Evolutionary conservation across 2,329 filamentous ascomycete species (phyloP).

Genomic region (Karstenula rhodostoma): DNA sequence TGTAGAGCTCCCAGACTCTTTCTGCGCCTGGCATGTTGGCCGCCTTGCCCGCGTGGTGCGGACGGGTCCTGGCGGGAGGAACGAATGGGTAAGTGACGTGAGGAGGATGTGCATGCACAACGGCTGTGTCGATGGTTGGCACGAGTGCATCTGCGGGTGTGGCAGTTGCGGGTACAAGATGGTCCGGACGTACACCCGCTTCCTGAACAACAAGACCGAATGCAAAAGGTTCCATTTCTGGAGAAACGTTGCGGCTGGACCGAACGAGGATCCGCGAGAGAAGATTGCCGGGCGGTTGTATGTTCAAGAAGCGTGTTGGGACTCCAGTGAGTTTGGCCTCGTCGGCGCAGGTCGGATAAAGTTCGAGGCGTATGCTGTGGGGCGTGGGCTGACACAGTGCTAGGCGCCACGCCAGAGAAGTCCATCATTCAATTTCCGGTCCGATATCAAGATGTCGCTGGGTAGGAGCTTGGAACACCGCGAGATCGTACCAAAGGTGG

Average conservation of each 20-base stretch:
- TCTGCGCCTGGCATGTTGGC: conserved; percentile 48
- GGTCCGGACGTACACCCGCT: conserved; percentile 43
- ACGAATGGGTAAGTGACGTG: conserved; percentile 38
- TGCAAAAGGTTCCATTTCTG: conserved; percentile 37
- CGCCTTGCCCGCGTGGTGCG: conserved; percentile 33
- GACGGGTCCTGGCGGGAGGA: conserved; percentile 30
- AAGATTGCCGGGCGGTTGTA: conserved; percentile 25
- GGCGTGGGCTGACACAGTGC: conserved; percentile 20
- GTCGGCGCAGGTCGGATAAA: conserved; percentile 7
- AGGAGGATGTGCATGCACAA: conserved; percentile 48
- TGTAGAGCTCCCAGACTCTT: conserved; percentile 37
- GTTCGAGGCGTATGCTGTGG: conserved; percentile 16
- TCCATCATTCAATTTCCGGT: conserved; percentile 33
- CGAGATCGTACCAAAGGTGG: conserved; percentile 5
- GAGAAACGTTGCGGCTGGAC: conserved; percentile 18
- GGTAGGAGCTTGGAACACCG: neutral
- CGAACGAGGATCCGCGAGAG: neutral
- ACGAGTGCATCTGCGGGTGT: conserved; percentile 38
- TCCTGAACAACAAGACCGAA: conserved; percentile 38
- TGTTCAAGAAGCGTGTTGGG: conserved; percentile 33
- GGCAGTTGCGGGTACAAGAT: conserved; percentile 38
- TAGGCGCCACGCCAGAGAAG: conserved; percentile 13
- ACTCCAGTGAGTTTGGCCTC: conserved; percentile 24
- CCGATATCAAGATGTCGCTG: conserved; percentile 15
- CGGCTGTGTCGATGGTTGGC: conserved; percentile 38